phyloP scores from a whole-genome alignment of 1,284 basidiomycete genomes.

The Cryptococcus hybrid region DNA sequence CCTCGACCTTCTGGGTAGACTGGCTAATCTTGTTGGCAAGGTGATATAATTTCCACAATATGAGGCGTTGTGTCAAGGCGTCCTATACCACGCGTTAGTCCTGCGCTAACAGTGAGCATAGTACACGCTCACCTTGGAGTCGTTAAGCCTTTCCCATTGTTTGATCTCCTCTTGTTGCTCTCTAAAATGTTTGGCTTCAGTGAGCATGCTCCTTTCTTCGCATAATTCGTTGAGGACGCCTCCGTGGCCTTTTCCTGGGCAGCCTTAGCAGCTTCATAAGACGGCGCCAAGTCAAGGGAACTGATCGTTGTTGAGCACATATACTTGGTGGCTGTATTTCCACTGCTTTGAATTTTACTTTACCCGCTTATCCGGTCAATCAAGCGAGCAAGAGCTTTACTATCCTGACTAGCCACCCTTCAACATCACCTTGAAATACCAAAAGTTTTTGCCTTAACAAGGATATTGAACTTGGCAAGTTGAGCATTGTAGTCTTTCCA shows the following conservation, averaged over 20 bases:
- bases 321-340: too few relatives aligned
- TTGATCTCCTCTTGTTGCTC: slow-evolving; percentile 95
- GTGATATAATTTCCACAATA: slow-evolving; percentile 88
- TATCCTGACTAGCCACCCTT: slow-evolving; percentile 93
- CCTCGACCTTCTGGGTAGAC: too few relatives aligned
- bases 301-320: too few relatives aligned
- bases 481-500: slow-evolving; percentile 83
- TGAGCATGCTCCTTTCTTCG: slow-evolving; percentile 85
- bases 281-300: slow-evolving; percentile 82
- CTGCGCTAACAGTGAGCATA: too few relatives aligned
- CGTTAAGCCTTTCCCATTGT: slow-evolving; percentile 74
- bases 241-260: slow-evolving; percentile 88
- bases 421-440: slow-evolving; percentile 99
- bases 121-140: slow-evolving; percentile 67
- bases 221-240: slow-evolving; percentile 89
- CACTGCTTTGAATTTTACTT: too few relatives aligned
- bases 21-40: slow-evolving; percentile 76
- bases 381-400: slow-evolving; percentile 82
- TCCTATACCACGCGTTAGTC: too few relatives aligned
- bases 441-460: slow-evolving; percentile 99
- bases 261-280: slow-evolving; percentile 86
- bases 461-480: slow-evolving; percentile 85
- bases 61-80: slow-evolving; percentile 71
- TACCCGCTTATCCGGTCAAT: slow-evolving; percentile 92
- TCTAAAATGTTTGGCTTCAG: slow-evolving; percentile 96